Base-by-base conservation (phyloP, 2,329 filamentous ascomycete species). In the Cladosporium sp. region DNA sequence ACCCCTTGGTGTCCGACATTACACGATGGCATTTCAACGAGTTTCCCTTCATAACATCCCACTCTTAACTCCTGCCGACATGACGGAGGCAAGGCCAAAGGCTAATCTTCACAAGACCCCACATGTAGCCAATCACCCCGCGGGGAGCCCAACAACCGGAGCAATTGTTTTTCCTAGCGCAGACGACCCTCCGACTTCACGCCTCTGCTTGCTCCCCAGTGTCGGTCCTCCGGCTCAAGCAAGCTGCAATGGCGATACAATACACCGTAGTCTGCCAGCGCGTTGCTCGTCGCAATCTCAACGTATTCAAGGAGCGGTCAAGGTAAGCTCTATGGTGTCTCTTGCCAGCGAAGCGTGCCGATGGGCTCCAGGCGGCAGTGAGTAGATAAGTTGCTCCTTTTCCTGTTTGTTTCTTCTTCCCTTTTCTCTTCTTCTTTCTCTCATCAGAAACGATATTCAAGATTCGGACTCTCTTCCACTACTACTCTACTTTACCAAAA, bases 281-380 rank as follows among this genome's bases (percentile, higher is more conserved):
- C 45, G 25, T 35, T 22, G 36, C 25, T 22, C 12, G 25, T 50
- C 48, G 48, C 48, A 50, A 50, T 50, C 48, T 32, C 48, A 50
- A 50, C 48, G 35, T 11, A 43, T 50, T 43, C 22, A 12, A 38
- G 48, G 32, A 38, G 48, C 48, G 48, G 41, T 43, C 48, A 38
- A 43, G 40, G 39, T 42, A 25, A 43, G 39, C 48, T 43, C 48
- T 19, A 6, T 33, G 9, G 27, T 27, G 22, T 30, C 18, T 19
- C 25, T 39, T 38, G 48, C 48, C 41, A 50, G 48, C 41, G 48
- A 30, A 50, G 46, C 32, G 29, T 36, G 15, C n/a, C 27, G 16
- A 30, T 20, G 15, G n/a, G 39, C 13, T 16, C 27, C 19, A 42
- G 39, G 38, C 41, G 33, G 48, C 47, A 29, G 40, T 16, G 19